Evolutionary conservation across 1,284 basidiomycete species (phyloP), one percentile per base, ranked within the genome.

Genomic region (Cronartium quercuum): DNA sequence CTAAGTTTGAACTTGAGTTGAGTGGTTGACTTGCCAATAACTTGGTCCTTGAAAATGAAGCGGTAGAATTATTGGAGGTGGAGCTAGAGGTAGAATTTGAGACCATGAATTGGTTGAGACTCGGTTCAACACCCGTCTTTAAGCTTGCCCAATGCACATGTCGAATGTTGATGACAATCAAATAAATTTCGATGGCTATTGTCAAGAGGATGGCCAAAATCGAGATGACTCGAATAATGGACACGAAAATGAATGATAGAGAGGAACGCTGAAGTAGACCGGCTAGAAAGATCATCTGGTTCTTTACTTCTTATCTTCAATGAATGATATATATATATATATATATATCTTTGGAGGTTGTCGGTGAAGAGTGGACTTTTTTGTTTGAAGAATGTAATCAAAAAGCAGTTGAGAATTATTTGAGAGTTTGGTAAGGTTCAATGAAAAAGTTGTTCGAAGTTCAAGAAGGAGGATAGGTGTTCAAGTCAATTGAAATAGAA

Each of bases 191-290:
- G 15, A 66, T 67, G 15, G 65, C 71, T 24, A 75, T 37, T 2
- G 37, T 60, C 34, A 75, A 67, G 4, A 75, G 51, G 21, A 75
- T 60, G 3, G 65, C 65, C 24, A 75, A 24, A 34, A 75, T 67
- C 55, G 71, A 75, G 35, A 75, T 47, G 34, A 51, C 40, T n/a
- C 71, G 71, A 18, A 75, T 58, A 9, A 67, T 64, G 21, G 65
- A 67, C 24, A 74, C 71, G 9, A 74, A 66, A 37, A 74, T 67
- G 58, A 74, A 74, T 3, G 64, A 74, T 37, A 75, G 21, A 12
- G 71, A 75, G 21, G 71, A 75, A 9, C 71, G 71, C 44, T 75
- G 66, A n/a, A 75, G 65, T 35, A 75, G 57, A n/a, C 71, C 71
- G 29, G 71, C 71, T 42, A 75, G 47, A 35, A 75, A 75, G 18